Evolutionary conservation across 345 rosid genomes (phyloP).

Genomic region (Murraya koenigii): DNA sequence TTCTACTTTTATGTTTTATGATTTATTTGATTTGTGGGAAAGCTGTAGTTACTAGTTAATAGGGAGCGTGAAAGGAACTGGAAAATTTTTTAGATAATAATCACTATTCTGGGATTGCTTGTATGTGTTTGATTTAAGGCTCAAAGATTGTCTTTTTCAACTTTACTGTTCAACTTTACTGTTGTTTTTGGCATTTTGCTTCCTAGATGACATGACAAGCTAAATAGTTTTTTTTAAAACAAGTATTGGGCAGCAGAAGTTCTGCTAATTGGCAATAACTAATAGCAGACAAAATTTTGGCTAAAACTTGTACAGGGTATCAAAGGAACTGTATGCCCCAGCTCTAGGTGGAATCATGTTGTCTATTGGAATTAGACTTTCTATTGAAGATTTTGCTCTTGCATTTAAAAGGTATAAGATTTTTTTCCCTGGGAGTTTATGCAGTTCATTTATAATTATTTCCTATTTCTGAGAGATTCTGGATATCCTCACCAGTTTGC

Average conservation of each 20-base stretch:
- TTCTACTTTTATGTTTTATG: background rate
- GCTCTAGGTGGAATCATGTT: conserved; percentile 97
- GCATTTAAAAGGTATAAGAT: conserved; percentile 67
- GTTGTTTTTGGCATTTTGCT: background rate
- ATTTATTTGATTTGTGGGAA: background rate
- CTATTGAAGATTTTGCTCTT: conserved; percentile 80
- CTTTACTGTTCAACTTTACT: background rate
- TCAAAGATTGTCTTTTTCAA: conserved; percentile 2
- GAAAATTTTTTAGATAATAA: background rate
- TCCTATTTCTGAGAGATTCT: background rate
- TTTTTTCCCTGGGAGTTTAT: background rate
- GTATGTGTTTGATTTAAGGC: conserved; percentile 16
- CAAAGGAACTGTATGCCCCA: conserved; percentile 91
- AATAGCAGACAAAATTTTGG: background rate
- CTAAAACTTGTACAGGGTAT: conserved; percentile 58
- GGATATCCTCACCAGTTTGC: conserved; percentile 15
- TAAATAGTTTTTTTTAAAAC: background rate
- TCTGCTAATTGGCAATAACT: background rate
- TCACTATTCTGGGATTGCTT: background rate
- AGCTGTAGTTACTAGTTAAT: background rate
- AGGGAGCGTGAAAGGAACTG: background rate
- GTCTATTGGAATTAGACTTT: conserved; percentile 89
- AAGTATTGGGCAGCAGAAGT: background rate
- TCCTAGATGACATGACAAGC: background rate
- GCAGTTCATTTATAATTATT: background rate